Evolutionary conservation across 352 stramenopile species (phyloP).

Genomic region (Globisporangium takayamanum): DNA sequence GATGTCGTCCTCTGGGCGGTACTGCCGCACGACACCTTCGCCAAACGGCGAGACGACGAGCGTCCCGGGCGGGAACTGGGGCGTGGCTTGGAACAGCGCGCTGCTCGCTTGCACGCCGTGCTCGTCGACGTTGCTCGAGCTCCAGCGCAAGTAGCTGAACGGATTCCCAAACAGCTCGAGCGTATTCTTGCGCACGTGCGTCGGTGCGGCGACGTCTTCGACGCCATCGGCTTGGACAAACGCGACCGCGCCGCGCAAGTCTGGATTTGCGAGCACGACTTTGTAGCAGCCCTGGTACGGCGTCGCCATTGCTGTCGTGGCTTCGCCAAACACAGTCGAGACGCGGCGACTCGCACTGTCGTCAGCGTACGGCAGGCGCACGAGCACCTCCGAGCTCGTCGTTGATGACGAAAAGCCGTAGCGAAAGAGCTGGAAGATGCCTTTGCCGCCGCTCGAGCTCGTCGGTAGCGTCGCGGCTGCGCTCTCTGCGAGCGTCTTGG

Average conservation of each 20-base stretch:
- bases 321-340: conserved; percentile 54
- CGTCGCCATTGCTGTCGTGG: conserved; percentile 38
- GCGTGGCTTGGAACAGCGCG: conserved; percentile 7
- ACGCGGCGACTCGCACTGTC: conserved; percentile 37
- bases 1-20: conserved; percentile 39
- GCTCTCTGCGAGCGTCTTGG: conserved; percentile 5
- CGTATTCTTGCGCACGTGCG: conserved; percentile 49
- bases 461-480: conserved; percentile 15
- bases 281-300: conserved; percentile 43
- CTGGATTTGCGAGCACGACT: conserved; percentile 37
- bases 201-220: conserved; percentile 24
- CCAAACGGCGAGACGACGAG: conserved; percentile 65
- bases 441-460: conserved; percentile 31
- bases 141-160: conserved; percentile 59
- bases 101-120: conserved; percentile 10
- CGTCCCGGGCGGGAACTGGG: conserved; percentile 33
- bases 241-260: conserved; percentile 33
- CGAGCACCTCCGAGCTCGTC: background rate
- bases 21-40: conserved; percentile 42
- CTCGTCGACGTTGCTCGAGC: conserved; percentile 17
- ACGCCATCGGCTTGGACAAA: conserved; percentile 41
- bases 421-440: conserved; percentile 69
- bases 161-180: conserved; percentile 64
- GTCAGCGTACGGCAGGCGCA: conserved; percentile 28
- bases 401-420: conserved; percentile 33